Percentiles rank a stretch among this genome's conserved stretches.
These are phyloP conservation scores for Glycine soja DNA, from an alignment of 306 rosid genomes.

Conservation along the genomic window DNA sequence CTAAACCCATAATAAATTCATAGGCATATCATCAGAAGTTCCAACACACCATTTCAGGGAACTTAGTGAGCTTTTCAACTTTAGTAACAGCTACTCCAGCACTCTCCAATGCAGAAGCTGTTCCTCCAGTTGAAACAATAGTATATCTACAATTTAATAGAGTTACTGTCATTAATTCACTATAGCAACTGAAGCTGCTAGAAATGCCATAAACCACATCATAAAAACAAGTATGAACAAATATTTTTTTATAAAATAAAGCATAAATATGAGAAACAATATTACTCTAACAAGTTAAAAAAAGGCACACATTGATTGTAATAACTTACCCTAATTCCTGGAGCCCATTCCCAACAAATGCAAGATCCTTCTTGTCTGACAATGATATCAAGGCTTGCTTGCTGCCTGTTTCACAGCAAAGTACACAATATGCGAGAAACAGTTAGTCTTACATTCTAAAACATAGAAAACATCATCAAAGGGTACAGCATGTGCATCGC, in stretches of 20 bases:
- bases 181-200: conserved; percentile 25
- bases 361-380: conserved; percentile 87
- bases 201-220: conserved; percentile 12
- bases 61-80: conserved; percentile 85
- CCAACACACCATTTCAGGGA: conserved; percentile 89
- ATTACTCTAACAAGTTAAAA: neutral
- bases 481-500: neutral
- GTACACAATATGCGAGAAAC: conserved; percentile 12
- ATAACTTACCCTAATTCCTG: conserved; percentile 79
- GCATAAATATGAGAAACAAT: neutral
- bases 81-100: conserved; percentile 85
- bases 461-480: conserved; percentile 13
- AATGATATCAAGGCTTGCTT: conserved; percentile 87
- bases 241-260: neutral
- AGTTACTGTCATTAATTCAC: conserved; percentile 20
- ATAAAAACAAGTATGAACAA: conserved; percentile 6
- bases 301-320: neutral
- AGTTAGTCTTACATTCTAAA: neutral
- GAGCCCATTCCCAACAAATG: conserved; percentile 81
- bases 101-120: conserved; percentile 81
- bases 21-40: conserved; percentile 1
- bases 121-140: conserved; percentile 98
- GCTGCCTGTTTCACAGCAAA: conserved; percentile 59
- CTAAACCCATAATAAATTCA: conserved; percentile 20
- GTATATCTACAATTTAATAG: conserved; percentile 59